A percentile compares a stretch with the other conserved stretches of the same genome.
Evolutionary conservation across 345 rosid species (phyloP).

Genomic region (Moricandia moricandioides): DNA sequence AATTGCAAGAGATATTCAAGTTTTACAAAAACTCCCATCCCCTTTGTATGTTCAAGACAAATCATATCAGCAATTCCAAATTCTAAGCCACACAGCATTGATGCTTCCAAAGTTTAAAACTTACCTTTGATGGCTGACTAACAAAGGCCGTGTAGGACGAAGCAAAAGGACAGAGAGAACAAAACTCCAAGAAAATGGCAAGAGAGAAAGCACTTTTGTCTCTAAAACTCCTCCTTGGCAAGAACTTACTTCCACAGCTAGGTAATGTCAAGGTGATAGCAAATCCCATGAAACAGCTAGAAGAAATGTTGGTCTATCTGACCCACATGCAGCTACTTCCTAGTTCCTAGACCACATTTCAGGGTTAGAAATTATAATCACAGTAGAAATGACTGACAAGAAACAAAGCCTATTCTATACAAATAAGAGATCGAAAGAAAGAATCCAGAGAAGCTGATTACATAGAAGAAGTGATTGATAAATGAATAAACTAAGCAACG

Average conservation of each 20-base stretch:
- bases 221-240: conserved; percentile 31
- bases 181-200: conserved; percentile 41
- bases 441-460: conserved; percentile 11
- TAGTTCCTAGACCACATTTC: background rate
- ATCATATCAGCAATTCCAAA: no score
- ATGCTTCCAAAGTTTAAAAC: conserved; percentile 1
- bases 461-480: background rate
- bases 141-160: conserved; percentile 37
- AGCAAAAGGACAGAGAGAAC: conserved; percentile 31
- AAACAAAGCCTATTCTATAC: conserved; percentile 19
- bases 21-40: no score
- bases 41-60: no score
- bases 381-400: background rate
- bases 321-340: conserved; percentile 30
- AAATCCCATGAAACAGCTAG: conserved; percentile 42
- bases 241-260: conserved; percentile 27
- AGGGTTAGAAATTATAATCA: background rate
- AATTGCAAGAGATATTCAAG: no score
- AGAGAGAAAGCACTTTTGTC: conserved; percentile 31
- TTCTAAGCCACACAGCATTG: background rate
- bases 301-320: conserved; percentile 21
- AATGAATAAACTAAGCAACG: background rate
- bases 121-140: conserved; percentile 42
- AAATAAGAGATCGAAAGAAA: conserved; percentile 8
- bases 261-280: conserved; percentile 37